phyloP scores from a whole-genome alignment of 352 stramenopile species.

The Peronospora farinosa region DNA sequence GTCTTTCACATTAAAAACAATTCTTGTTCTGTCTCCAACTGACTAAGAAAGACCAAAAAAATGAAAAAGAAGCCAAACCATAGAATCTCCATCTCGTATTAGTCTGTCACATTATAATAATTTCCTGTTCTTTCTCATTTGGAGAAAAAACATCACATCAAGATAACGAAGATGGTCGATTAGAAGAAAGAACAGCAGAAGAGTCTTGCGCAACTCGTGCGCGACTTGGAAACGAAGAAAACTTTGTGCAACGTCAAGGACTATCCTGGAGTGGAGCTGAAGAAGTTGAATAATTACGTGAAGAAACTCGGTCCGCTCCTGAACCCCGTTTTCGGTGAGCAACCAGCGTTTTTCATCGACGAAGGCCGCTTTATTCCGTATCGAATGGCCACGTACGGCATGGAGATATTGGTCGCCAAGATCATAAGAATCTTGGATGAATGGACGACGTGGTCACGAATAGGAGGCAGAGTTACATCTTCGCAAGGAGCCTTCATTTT shows the following conservation, averaged over 20 bases:
- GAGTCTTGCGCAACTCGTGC: constrained; percentile 13
- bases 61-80: too few species aligned
- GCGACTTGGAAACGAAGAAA: constrained; percentile 22
- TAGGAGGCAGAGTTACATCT: constrained; percentile 9
- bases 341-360: constrained; percentile 26
- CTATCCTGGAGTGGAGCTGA: constrained; percentile 3
- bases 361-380: constrained; percentile 16
- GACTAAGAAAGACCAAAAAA: too few species aligned
- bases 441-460: constrained; percentile 1
- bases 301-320: constrained; percentile 12
- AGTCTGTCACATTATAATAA: too few species aligned
- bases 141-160: too few species aligned
- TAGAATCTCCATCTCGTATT: too few species aligned
- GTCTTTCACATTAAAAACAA: too few species aligned
- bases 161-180: constrained; percentile 1
- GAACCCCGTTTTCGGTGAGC: constrained; percentile 18
- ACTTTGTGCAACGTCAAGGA: constrained; percentile 18
- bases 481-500: constrained; percentile 9
- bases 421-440: neutral
- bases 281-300: too few species aligned
- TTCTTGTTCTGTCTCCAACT: too few species aligned
- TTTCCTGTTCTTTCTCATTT: too few species aligned
- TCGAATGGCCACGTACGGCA: constrained; percentile 14
- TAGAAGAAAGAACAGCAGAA: constrained; percentile 12
- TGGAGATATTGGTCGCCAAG: constrained; percentile 2